phyloP scores from a whole-genome alignment of 495 filamentous ascomycete genomes.

The Stereocaulon alpinum region DNA sequence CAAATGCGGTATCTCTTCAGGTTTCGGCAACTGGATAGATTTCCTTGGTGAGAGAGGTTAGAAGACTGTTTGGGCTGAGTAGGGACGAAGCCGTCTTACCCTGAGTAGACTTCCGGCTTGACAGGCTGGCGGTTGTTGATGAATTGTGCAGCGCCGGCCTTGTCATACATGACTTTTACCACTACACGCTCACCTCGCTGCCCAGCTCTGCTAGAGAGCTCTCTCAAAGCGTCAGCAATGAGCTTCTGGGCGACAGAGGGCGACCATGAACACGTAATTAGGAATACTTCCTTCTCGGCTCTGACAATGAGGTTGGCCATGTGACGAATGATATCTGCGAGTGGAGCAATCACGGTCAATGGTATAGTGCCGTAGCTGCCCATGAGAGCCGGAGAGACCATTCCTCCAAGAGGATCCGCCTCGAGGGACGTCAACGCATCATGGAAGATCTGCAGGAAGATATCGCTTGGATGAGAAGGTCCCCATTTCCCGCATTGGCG shows the following conservation, averaged over 20 bases:
- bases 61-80: background rate
- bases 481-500: constrained; percentile 60
- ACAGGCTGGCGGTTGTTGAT: constrained; percentile 54
- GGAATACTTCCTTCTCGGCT: constrained; percentile 59
- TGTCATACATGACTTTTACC: constrained; percentile 68
- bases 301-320: constrained; percentile 66
- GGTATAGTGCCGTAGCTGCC: constrained; percentile 57
- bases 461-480: constrained; percentile 46
- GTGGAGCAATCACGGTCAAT: constrained; percentile 55
- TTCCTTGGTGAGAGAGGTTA: background rate
- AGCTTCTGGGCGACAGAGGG: constrained; percentile 53
- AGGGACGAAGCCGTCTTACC: constrained; percentile 19
- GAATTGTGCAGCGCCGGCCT: constrained; percentile 44
- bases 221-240: constrained; percentile 56
- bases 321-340: constrained; percentile 62
- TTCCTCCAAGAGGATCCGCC: constrained; percentile 41
- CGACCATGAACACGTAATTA: constrained; percentile 70
- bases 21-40: constrained; percentile 45
- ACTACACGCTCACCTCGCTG: constrained; percentile 46
- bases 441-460: constrained; percentile 60
- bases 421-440: constrained; percentile 54
- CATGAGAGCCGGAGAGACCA: constrained; percentile 61
- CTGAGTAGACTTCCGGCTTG: constrained; percentile 44
- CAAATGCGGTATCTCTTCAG: constrained; percentile 56
- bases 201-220: constrained; percentile 56